Evolutionary conservation across 495 filamentous ascomycete genomes (phyloP), one percentile per base, ranked within the genome.

Genomic region (Penicillium coprophilum): DNA sequence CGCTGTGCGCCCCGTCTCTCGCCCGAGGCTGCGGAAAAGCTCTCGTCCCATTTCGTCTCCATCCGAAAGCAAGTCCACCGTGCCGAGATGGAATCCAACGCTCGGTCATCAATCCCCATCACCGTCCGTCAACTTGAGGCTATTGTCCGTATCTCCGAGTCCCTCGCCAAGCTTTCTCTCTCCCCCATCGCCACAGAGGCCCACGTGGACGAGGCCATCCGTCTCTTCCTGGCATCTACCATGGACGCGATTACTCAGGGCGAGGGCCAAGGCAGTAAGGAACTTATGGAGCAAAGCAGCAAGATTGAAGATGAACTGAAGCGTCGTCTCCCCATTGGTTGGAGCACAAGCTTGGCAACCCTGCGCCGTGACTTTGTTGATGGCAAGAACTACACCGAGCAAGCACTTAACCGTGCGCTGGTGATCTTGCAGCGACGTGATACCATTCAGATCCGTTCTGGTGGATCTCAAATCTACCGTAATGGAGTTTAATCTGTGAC

Each of bases 221-320:
- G 95, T 0, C 83, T 99, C 28, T 99, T 99, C 86, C 77, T 99
- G 5, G 95, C 93, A 41, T 90, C 85, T 2, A 99, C 94, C 47
- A 99, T 99, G 94, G 93, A 99, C 71, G 94, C 94, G 3, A 90
- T 97, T 39, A 90, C 89, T 41, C 91, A 96, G 64, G 94, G 93
- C 27, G 85, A 87, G 52, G 86, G 84, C 49, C 83, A 88, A 56
- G 89, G 88, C 45, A 90, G 82, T 72, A 87, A 87, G 62, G 94
- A 97, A 74, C 79, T 97, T 47, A 91, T 90, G 76, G 91, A 95
- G 50, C 93, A 97, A 67, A 87, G 88, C 4, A 74, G 78, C 55
- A 91, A 92, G 69, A 85, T 97, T 34, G 95, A 97, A 75, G 87
- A 94, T 43, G 95, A 97, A 76, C 77, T 99, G 58, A 85, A 89